Evolutionary conservation across 1,284 basidiomycete species (phyloP), one percentile per base, ranked within the genome.

Genomic region (Chalciporus sp.): DNA sequence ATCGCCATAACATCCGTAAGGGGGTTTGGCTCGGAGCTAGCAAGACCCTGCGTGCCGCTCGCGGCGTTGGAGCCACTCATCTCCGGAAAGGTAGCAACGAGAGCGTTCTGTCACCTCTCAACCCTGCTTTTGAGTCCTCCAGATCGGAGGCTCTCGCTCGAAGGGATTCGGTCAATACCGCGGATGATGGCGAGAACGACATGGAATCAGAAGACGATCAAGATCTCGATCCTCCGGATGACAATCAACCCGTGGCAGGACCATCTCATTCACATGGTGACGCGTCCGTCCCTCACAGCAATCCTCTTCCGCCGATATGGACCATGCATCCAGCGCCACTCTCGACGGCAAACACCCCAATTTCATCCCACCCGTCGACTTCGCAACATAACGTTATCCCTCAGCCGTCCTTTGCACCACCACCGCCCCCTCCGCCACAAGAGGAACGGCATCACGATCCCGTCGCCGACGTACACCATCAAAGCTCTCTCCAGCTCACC

Each of bases 1-100:
- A 85, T 61, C 85, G 93, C 39, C 82, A 88, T 63, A 82, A 82
- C 49, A 89, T 94, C 55, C 78, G 81, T 31, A 82, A 82, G 27
- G 88, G 87, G 0, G 76, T 81, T 19, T 89, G 82, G 79, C 68
- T 74, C 23, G 80, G 80, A 63, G 52, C 67, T 56, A 64, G 67
- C 62, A 61, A 69, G 56, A 54, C 67, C 56, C 63, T 71, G 55
- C 64, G 71, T 62, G 57, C 62, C 57, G 41, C 65, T 56, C 57
- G 66, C 53, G 61, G 65, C 47, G 61, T 72, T 23, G 65, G 70
- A 6, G 62, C 59, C 45, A 70, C 68, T 35, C 69, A 72, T 60
- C 68, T 72, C 49, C 70, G 70, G 48, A 72, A 71, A 51, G 35
- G 58, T 16, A 70, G 71, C 50, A 69, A 70, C 3, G 64, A 70